Evolutionary conservation across 2,329 filamentous ascomycete species (phyloP).

Genomic region (Gliomastix tumulicola): DNA sequence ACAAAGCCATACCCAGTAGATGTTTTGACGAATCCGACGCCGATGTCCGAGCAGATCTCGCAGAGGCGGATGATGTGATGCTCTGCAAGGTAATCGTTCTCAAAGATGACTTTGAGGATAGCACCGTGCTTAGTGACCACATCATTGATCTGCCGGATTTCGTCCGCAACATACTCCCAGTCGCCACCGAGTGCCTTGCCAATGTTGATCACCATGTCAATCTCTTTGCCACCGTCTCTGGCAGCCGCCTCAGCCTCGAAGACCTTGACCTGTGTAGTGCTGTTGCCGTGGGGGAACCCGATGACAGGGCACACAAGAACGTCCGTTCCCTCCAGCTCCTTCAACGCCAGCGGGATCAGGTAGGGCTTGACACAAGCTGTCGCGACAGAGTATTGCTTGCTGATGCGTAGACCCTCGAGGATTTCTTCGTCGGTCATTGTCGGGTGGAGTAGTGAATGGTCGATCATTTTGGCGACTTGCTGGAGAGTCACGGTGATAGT

Average conservation of each 20-base stretch:
- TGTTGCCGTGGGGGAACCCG: conserved; percentile 55
- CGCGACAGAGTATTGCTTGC: conserved; percentile 40
- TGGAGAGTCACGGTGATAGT: conserved; percentile 32
- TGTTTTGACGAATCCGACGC: conserved; percentile 53
- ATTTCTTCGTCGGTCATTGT: conserved; percentile 53
- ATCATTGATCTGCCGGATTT: conserved; percentile 43
- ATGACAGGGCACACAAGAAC: conserved; percentile 51
- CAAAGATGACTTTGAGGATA: conserved; percentile 54
- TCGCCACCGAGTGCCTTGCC: conserved; percentile 48
- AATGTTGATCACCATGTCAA: conserved; percentile 56
- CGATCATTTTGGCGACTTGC: conserved; percentile 47
- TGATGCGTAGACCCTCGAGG: conserved; percentile 36
- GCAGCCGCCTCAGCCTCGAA: conserved; percentile 42
- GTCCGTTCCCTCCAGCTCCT: conserved; percentile 35
- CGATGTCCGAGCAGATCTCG: conserved; percentile 41
- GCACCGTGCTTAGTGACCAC: conserved; percentile 34
- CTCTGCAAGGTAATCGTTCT: conserved; percentile 48
- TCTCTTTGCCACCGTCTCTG: conserved; percentile 40
- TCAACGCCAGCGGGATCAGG: conserved; percentile 37
- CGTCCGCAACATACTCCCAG: conserved; percentile 47
- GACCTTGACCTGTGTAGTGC: conserved; percentile 45
- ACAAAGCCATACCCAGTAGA: conserved; percentile 55
- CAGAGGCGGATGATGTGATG: conserved; percentile 45
- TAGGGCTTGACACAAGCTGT: conserved; percentile 55
- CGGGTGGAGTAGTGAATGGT: conserved; percentile 55